Conservation (phyloP, 495 filamentous ascomycete genomes). For the Penicillium roqueforti region DNA sequence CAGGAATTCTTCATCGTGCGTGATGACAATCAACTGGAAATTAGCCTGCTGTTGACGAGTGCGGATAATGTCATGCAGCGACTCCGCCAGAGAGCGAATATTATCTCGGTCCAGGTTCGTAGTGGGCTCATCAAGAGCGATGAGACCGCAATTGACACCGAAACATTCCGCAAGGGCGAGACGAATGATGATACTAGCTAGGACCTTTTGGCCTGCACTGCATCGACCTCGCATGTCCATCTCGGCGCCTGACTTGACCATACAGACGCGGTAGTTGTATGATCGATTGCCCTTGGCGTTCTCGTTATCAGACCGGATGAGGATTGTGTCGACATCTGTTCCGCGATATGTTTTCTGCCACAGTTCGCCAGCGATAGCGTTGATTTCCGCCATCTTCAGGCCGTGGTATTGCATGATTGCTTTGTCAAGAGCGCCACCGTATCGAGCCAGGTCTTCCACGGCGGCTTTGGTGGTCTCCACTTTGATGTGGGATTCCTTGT, state of each 20-base stretch:
- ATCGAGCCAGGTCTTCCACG: conserved; percentile 82
- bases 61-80: conserved; percentile 83
- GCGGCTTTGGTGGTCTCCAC: conserved; percentile 91
- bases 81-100: conserved; percentile 80
- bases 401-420: conserved; percentile 96
- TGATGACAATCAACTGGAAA: conserved; percentile 98
- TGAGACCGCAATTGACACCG: conserved; percentile 91
- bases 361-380: conserved; percentile 87
- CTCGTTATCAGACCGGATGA: conserved; percentile 88
- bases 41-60: conserved; percentile 80
- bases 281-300: conserved; percentile 67
- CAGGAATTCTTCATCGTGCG: conserved; percentile 97
- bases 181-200: conserved; percentile 96
- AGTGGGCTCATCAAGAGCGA: conserved; percentile 96
- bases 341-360: conserved; percentile 97
- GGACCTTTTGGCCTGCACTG: conserved; percentile 92
- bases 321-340: conserved; percentile 94
- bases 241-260: conserved; percentile 94
- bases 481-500: conserved; percentile 82
- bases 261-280: conserved; percentile 97
- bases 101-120: conserved; percentile 96
- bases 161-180: conserved; percentile 96
- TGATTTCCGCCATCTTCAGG: conserved; percentile 98
- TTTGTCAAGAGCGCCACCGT: conserved; percentile 75
- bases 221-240: conserved; percentile 99